Evolutionary conservation across 441 rosid species (phyloP).

Genomic region (Eutrema salsugineum): DNA sequence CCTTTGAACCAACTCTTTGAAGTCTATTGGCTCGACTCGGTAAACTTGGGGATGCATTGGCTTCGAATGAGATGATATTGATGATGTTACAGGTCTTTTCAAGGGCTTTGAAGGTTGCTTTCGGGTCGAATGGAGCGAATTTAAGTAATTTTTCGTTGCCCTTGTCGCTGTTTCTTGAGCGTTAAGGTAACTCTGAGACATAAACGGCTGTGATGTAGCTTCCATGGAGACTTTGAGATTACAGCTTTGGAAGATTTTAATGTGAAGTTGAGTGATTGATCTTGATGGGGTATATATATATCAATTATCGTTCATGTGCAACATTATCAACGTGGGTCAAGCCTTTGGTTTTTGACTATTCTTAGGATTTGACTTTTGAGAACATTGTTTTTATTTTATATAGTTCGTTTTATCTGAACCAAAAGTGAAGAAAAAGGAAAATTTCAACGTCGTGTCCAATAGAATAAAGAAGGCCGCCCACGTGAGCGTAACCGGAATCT

Average conservation of each 20-base stretch:
- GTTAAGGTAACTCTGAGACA: slow-evolving; percentile 9
- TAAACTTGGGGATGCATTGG: slow-evolving; percentile 57
- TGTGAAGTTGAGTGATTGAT: slow-evolving; percentile 6
- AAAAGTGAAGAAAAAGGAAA: background rate
- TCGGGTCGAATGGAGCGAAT: slow-evolving; percentile 48
- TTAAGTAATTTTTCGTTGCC: slow-evolving; percentile 25
- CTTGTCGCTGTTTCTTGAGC: slow-evolving; percentile 16
- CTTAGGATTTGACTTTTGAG: background rate
- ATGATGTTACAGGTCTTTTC: slow-evolving; percentile 48
- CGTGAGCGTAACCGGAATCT: background rate
- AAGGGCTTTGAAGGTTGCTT: slow-evolving; percentile 46
- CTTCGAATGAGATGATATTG: slow-evolving; percentile 38
- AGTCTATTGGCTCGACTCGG: slow-evolving; percentile 63
- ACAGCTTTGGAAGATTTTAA: background rate
- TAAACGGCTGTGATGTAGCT: slow-evolving; percentile 2
- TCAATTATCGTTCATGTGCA: background rate
- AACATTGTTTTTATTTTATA: background rate
- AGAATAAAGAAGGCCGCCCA: slow-evolving; percentile 9
- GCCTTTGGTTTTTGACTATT: slow-evolving; percentile 29
- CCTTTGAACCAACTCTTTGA: slow-evolving; percentile 74
- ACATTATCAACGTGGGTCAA: slow-evolving; percentile 14
- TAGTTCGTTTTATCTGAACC: background rate
- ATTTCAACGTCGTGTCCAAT: slow-evolving; percentile 11
- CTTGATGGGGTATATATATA: background rate
- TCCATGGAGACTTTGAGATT: slow-evolving; percentile 9